phyloP scores from a whole-genome alignment of 83 land plant genomes.

The Picea abies region DNA sequence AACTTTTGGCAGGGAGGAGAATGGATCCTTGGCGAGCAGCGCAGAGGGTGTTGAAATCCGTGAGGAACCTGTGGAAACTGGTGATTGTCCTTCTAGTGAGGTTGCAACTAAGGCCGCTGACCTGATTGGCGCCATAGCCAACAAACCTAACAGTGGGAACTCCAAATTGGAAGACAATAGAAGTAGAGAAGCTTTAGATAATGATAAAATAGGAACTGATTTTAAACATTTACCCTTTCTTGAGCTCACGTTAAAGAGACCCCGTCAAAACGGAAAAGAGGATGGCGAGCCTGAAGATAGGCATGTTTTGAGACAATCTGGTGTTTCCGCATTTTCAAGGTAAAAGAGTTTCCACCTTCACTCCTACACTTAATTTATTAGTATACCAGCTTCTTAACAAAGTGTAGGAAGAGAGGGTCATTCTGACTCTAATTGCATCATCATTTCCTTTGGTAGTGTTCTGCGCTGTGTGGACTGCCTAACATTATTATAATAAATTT shows the following conservation, averaged over 20 bases:
- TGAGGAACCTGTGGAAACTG: conserved; percentile 17
- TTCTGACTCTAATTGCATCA: neutral
- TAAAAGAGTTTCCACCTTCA: conserved; percentile 18
- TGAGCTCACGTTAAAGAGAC: conserved; percentile 69
- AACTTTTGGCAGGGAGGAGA: conserved; percentile 16
- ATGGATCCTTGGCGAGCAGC: conserved; percentile 9
- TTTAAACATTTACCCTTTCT: conserved; percentile 45
- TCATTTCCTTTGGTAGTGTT: neutral
- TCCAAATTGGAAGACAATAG: conserved; percentile 18
- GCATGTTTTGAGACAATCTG: conserved; percentile 62
- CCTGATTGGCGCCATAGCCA: conserved; percentile 36
- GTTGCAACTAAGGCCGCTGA: conserved; percentile 38
- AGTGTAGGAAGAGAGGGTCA: neutral
- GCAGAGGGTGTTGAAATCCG: conserved; percentile 12
- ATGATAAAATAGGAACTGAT: conserved; percentile 28
- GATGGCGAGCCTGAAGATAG: conserved; percentile 56
- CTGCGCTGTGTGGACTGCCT: neutral
- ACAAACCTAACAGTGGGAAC: conserved; percentile 20
- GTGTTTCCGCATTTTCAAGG: conserved; percentile 92
- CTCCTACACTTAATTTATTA: too few relatives aligned
- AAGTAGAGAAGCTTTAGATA: conserved; percentile 27
- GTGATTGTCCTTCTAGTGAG: conserved; percentile 12
- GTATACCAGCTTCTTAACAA: neutral
- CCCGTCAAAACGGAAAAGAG: conserved; percentile 28
- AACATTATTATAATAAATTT: neutral